These are phyloP conservation scores for Selaginella moellendorffii DNA, from an alignment of 75 land plant genomes.

Conservation along the genomic window DNA sequence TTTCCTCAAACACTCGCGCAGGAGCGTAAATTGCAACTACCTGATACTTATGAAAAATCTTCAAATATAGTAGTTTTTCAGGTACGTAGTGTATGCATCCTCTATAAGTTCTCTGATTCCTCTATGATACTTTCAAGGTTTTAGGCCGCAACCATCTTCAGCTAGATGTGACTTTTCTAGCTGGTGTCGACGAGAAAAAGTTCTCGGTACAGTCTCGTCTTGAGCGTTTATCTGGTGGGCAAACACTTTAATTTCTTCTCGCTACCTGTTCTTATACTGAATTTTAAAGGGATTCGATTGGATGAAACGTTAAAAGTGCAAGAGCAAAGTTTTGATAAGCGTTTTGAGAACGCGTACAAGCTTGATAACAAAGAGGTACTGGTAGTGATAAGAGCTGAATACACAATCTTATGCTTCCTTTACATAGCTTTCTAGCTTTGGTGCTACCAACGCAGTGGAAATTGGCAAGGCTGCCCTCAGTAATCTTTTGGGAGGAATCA, in stretches of 20 bases:
- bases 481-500: constrained; percentile 84
- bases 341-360: constrained; percentile 39
- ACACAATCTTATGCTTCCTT: background rate
- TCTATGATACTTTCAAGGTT: constrained; percentile 56
- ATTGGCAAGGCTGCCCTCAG: constrained; percentile 85
- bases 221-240: constrained; percentile 60
- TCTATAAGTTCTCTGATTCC: too few relatives aligned
- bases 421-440: background rate
- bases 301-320: constrained; percentile 30
- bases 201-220: constrained; percentile 39
- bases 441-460: constrained; percentile 11
- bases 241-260: too few relatives aligned
- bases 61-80: constrained; percentile 74
- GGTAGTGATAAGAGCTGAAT: too few relatives aligned
- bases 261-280: too few relatives aligned
- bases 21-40: constrained; percentile 34
- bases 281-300: constrained; percentile 39
- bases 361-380: constrained; percentile 32
- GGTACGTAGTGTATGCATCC: constrained; percentile 30
- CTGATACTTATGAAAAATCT: constrained; percentile 45
- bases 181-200: constrained; percentile 32
- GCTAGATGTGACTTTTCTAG: constrained; percentile 61
- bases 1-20: background rate
- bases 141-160: constrained; percentile 45
- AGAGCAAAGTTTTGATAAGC: constrained; percentile 55